These are phyloP conservation scores for Fulvia fulva DNA, from an alignment of 2,329 filamentous ascomycete species.

Conservation along the genomic window DNA sequence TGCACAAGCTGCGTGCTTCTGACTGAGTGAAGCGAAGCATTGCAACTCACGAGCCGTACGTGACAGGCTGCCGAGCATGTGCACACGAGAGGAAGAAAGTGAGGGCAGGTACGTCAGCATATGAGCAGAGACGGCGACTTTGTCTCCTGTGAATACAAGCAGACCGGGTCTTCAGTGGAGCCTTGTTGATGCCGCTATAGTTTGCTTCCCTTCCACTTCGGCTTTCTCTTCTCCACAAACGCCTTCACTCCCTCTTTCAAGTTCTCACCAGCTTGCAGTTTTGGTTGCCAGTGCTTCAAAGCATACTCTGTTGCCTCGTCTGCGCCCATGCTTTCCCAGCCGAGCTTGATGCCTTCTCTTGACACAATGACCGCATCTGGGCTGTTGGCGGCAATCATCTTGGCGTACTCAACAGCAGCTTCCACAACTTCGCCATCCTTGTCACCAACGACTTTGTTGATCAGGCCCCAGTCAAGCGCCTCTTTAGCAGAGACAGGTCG, in stretches of 20 bases:
- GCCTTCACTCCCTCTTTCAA: constrained; percentile 69
- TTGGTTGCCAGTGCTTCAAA: constrained; percentile 55
- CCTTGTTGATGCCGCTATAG: not conserved
- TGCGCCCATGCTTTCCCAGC: constrained; percentile 66
- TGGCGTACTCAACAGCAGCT: constrained; percentile 60
- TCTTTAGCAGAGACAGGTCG: constrained; percentile 54
- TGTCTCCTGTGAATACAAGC: not conserved
- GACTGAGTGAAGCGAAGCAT: not conserved
- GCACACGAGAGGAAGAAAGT: not conserved
- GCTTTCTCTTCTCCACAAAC: constrained; percentile 62
- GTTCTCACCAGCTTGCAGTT: constrained; percentile 64
- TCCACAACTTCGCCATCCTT: constrained; percentile 45
- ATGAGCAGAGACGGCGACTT: not conserved
- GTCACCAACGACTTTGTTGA: constrained; percentile 59
- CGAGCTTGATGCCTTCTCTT: constrained; percentile 65
- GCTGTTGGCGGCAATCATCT: constrained; percentile 56
- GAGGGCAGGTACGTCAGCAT: not conserved
- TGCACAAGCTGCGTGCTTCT: not conserved
- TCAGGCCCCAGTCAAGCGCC: constrained; percentile 62
- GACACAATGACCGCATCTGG: constrained; percentile 74
- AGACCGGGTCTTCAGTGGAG: not conserved
- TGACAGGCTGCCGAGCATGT: not conserved
- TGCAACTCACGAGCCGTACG: not conserved
- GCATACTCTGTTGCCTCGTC: constrained; percentile 59
- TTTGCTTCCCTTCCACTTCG: constrained; percentile 19